Evolutionary conservation across 2,329 filamentous ascomycete species (phyloP), one percentile per base, ranked within the genome.

Genomic region (Phoma herbarum): DNA sequence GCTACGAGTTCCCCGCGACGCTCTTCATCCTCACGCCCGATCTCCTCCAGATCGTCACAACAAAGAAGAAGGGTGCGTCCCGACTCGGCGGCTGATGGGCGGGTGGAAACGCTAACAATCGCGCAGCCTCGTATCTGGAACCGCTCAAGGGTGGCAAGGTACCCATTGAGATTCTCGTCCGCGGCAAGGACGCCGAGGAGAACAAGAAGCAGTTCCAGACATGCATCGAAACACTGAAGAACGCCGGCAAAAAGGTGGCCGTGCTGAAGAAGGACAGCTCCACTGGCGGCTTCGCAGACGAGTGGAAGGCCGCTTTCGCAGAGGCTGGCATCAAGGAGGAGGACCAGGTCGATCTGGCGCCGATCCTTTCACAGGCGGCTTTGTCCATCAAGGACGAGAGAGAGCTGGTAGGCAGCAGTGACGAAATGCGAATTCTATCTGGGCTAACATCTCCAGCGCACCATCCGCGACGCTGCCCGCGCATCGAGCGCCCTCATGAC

Each of bases 1-100:
- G 95, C 71, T 99, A 99, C 83, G 95, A 99, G 78, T 99, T 99
- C 74, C 95, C 95, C 31, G 93, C 94, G 37, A 99, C 95, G 0
- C 83, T 99, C 64, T 92, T 99, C 83, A 85, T 99, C 51, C 88
- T 99, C 77, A 98, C 94, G 1, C 82, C 89, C 61, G 95, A 98
- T 61, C 88, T 88, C 45, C 84, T 98, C 69, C 96, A 95, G 80
- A 90, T 98, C 59, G 88, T 99, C 65, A 99, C 95, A 7, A 99
- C 95, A 6, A 90, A 92, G 59, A 99, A 99, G 82, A 99, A 99
- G 87, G 94, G 93, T 96, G 76, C 64, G 71, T 61, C 22, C 16
- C 20, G 11, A 18, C n/a, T 11, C 7, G 20, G 10, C 26, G 44
- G 4, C 16, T 2, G 20, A 26, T 16, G n/a, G n/a, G 44, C 45